Base-by-base conservation (phyloP, 2,329 filamentous ascomycete species). In the Colletotrichum scovillei region DNA sequence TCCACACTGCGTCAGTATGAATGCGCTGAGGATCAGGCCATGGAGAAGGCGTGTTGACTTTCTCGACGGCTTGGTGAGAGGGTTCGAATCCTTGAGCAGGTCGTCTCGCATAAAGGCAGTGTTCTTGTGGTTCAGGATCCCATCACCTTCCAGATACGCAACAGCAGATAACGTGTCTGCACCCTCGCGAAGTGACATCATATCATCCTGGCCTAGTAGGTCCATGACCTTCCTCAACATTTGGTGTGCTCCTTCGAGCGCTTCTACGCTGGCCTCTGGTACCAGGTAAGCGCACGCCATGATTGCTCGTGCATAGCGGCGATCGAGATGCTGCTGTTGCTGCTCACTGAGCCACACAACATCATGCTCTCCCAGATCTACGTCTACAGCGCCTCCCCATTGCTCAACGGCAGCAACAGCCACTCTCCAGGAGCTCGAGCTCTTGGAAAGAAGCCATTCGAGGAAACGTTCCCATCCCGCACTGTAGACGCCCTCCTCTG, bases 341-440 rank as follows among this genome's bases (percentile, higher is more conserved):
- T 89, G 85, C 60, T 93, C 91, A 60, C 88, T 87, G 62, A 94
- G 80, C 83, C 90, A 90, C 60, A 86, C 81, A 2, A 84, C 85
- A 8, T 88, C 87, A 76, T 88, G 89, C 14, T 88, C 89, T 4
- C 91, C 92, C 5, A 94, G 80, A 76, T 95, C 92, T 59, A 92
- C 87, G 78, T 95, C 93, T 7, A 85, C 85, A 0, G 93, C 92
- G 0, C 93, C 94, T 77, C 92, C 90, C 93, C 93, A 96, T 75
- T 93, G 89, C 73, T 91, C 88, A 42, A 95, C 84, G 8, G 89
- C 91, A 62, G 87, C 86, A 38, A 91, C 85, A n/a, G 90, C 88
- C n/a, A 91, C 84, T 30, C 81, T 84, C 87, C 94, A 93, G 19
- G 90, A 88, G 24, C 84, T 85, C 4, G 85, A 84, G 0, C 93